Conservation (phyloP, 176 grass and related monocot genomes). For the Chloris gayana region DNA sequence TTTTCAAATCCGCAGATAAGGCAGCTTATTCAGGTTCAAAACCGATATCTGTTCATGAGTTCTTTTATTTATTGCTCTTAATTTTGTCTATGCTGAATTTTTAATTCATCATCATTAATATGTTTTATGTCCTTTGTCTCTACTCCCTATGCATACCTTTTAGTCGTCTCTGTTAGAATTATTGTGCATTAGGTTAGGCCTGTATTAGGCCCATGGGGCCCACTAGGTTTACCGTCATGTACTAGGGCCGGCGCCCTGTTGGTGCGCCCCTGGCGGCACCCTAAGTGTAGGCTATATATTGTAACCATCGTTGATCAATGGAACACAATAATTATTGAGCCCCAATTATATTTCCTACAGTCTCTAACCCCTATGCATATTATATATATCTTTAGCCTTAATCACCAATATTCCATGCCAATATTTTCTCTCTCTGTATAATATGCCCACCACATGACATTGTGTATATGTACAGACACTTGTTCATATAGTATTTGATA, state of each 20-base stretch:
- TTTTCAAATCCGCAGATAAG: conserved; percentile 91
- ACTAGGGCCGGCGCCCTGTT: no score
- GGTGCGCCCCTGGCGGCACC: no score
- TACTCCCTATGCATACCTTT: conserved; percentile 1
- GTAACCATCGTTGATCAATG: no score
- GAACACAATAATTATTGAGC: no score
- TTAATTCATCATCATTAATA: conserved; percentile 19
- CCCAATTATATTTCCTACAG: no score
- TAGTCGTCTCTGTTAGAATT: no score
- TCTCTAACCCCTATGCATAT: background rate
- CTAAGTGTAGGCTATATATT: no score
- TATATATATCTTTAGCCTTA: conserved; percentile 35
- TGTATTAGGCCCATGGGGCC: no score
- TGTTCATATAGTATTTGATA: conserved; percentile 5
- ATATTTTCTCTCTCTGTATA: no score
- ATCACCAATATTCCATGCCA: conserved; percentile 11
- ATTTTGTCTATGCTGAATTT: conserved; percentile 34
- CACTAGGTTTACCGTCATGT: no score
- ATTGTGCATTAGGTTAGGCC: no score
- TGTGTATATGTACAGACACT: conserved; percentile 10
- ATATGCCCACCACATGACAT: conserved; percentile 27
- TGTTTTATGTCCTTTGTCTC: background rate
- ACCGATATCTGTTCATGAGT: conserved; percentile 37
- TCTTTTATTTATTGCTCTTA: conserved; percentile 32
- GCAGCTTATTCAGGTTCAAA: conserved; percentile 91